Base-by-base conservation (phyloP, 306 rosid species). In the Glycine soja region DNA sequence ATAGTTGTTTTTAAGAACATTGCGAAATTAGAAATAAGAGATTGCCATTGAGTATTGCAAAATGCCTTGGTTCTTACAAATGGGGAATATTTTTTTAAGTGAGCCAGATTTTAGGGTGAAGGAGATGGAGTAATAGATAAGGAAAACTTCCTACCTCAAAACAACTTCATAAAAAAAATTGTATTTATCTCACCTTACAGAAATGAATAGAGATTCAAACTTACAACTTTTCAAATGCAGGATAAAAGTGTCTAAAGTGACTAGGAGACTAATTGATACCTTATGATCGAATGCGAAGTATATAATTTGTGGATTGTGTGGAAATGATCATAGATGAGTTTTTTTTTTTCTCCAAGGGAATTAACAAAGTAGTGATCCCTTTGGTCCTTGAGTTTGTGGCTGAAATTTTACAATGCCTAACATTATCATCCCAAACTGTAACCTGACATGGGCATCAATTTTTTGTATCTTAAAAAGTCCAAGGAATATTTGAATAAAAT, bases 351-450 rank as follows among this genome's bases (percentile, higher is more conserved):
- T 24, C 30, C 2, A 24, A 34, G 64, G 54, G 72, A 74, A 65
- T 66, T 30, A 75, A 84, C 38, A 18, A 43, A 77, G 74, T 65
- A 47, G 71, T 48, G 87, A 81, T 40, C 72, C 80, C 59, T 19
- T 15, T 47, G 58, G 8, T 10, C 42, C 74, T 50, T 67, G 7
- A 74, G 15, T 74, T 67, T 74, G 87, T 79, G 87, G 87, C 87
- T 68, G 74, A 10, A 58, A 84, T 40, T 52, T 66, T n/a, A 18
- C 18, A 40, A 24, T 73, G 69, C 59, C 18, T 65, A 74, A 61
- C 57, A 53, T 64, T 3, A 51, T 13, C 50, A 54, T 78, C 42
- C 63, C 4, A 38, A 11, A 2, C 43, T 50, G 3, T 12, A 32
- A 46, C 42, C 59, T 10, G 63, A 70, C 65, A 36, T 47, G 72